Evolutionary conservation across 495 filamentous ascomycete genomes (phyloP).

Genomic region (Lasiosphaeris hirsuta): DNA sequence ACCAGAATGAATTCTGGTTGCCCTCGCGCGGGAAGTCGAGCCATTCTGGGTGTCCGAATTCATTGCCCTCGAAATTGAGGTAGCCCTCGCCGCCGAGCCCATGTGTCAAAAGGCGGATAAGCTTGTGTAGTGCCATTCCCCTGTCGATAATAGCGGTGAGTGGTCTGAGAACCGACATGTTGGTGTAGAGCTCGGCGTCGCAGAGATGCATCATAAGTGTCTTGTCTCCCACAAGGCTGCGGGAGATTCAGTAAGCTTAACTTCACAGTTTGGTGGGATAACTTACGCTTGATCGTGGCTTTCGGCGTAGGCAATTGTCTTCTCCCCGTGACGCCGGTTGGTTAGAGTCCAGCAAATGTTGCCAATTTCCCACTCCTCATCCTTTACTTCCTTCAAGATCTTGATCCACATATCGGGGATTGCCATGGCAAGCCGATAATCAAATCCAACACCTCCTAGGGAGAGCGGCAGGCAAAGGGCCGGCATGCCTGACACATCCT

Average conservation of each 20-base stretch:
- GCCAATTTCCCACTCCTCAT: constrained; percentile 90
- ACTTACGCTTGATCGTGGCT: constrained; percentile 97
- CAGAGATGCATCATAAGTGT: constrained; percentile 96
- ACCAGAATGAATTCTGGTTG: constrained; percentile 95
- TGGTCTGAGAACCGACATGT: constrained; percentile 85
- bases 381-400: constrained; percentile 87
- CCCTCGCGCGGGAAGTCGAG: constrained; percentile 95
- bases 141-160: constrained; percentile 88
- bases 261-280: neutral
- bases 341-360: constrained; percentile 81
- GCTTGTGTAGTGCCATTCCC: constrained; percentile 90
- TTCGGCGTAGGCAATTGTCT: constrained; percentile 97
- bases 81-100: constrained; percentile 94
- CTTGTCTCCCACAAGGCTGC: constrained; percentile 93
- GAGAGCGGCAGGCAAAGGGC: constrained; percentile 82
- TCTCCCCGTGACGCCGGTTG: constrained; percentile 92
- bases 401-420: constrained; percentile 99
- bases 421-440: constrained; percentile 97
- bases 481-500: constrained; percentile 98
- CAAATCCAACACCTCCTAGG: constrained; percentile 90
- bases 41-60: constrained; percentile 99
- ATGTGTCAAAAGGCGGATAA: constrained; percentile 94
- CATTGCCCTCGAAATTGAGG: constrained; percentile 97
- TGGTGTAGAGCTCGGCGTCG: constrained; percentile 94
- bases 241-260: constrained; percentile 28